Evolutionary conservation across 2,329 filamentous ascomycete genomes (phyloP).

Genomic region (Ambrosiella xylebori): DNA sequence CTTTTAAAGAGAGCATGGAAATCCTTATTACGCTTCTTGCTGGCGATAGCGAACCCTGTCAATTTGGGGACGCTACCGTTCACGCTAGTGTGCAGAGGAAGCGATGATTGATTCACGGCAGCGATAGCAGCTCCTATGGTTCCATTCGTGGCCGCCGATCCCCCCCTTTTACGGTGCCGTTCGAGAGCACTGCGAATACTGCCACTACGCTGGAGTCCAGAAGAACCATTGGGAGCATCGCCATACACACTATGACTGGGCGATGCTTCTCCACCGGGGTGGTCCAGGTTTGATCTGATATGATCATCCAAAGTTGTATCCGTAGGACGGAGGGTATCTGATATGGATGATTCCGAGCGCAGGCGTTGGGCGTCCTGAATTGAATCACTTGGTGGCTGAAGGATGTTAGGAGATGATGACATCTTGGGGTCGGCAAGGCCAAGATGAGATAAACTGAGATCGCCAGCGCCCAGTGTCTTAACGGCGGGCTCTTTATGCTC

Average conservation of each 20-base stretch:
- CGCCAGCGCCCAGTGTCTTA: constrained; percentile 75
- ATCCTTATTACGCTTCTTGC: constrained; percentile 87
- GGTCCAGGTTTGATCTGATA: constrained; percentile 15
- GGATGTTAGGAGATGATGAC: neutral
- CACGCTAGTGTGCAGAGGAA: constrained; percentile 40
- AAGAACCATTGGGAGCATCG: neutral
- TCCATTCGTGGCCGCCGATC: constrained; percentile 53
- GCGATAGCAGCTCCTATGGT: constrained; percentile 57
- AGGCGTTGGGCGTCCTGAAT: constrained; percentile 19
- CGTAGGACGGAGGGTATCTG: constrained; percentile 22
- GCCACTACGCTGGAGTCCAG: constrained; percentile 41
- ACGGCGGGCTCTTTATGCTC: constrained; percentile 57
- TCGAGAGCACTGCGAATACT: constrained; percentile 48
- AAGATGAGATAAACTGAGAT: constrained; percentile 75
- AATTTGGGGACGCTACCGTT: constrained; percentile 51
- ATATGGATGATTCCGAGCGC: constrained; percentile 43
- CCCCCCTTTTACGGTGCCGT: constrained; percentile 59
- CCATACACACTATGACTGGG: neutral
- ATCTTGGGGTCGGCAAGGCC: constrained; percentile 47
- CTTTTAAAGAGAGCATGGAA: constrained; percentile 91
- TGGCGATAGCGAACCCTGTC: constrained; percentile 90
- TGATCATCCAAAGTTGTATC: constrained; percentile 21
- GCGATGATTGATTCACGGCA: constrained; percentile 35
- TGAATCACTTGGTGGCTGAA: neutral
- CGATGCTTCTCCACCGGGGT: neutral